phyloP scores from a whole-genome alignment of 2,329 filamentous ascomycete genomes.

The Xylogone sp. region DNA sequence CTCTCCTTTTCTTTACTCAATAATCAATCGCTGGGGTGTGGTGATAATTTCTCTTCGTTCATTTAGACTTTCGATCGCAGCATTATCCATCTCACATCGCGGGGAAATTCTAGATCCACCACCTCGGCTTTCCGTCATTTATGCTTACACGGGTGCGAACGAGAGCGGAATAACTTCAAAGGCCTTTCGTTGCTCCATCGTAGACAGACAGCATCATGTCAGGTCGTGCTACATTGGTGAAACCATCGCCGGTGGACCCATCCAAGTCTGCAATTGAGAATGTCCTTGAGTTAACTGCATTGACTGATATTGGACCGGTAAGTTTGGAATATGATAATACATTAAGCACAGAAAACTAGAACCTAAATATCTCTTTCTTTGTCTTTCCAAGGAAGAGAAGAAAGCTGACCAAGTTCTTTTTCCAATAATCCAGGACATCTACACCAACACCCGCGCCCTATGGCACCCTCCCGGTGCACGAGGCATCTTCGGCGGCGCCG shows the following conservation, averaged over 20 bases:
- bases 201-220: conserved; percentile 20
- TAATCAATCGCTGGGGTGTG: too few relatives aligned
- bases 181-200: too few relatives aligned
- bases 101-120: neutral
- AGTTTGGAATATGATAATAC: too few relatives aligned
- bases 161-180: too few relatives aligned
- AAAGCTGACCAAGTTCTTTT: conserved; percentile 9
- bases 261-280: conserved; percentile 82
- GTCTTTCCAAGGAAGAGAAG: neutral
- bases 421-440: conserved; percentile 63
- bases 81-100: neutral
- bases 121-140: too few relatives aligned
- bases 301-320: conserved; percentile 72
- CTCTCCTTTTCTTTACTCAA: too few relatives aligned
- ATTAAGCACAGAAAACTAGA: too few relatives aligned
- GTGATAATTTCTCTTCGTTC: too few relatives aligned
- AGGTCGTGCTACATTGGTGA: conserved; percentile 58
- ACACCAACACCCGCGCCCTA: conserved; percentile 86
- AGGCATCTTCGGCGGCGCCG: conserved; percentile 88
- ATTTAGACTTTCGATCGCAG: too few relatives aligned
- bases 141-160: too few relatives aligned
- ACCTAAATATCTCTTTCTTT: too few relatives aligned
- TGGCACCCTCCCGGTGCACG: conserved; percentile 92
- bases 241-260: conserved; percentile 68
- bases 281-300: conserved; percentile 78